These are phyloP conservation scores for Lolium rigidum DNA, from an alignment of 176 grass and related monocot species.

Conservation along the genomic window DNA sequence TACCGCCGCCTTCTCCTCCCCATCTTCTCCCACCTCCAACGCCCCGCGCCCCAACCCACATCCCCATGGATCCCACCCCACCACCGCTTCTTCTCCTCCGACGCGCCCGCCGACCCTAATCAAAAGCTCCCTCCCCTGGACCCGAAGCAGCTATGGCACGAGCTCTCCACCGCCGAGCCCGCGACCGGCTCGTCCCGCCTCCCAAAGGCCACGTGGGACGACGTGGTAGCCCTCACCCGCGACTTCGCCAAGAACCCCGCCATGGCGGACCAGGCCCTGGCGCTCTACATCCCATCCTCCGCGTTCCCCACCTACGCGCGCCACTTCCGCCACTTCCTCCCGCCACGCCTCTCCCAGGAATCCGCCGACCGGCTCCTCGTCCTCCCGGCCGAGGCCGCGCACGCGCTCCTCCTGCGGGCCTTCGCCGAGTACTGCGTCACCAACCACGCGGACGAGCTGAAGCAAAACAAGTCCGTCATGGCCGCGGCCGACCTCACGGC, in stretches of 20 bases:
- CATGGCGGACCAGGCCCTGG: constrained; percentile 81
- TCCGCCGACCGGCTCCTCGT: constrained; percentile 48
- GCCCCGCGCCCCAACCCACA: constrained; percentile 18
- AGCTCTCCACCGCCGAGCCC: constrained; percentile 49
- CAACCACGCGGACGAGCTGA: constrained; percentile 60
- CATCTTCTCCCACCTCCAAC: constrained; percentile 40
- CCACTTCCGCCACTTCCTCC: constrained; percentile 69
- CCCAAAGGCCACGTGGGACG: constrained; percentile 63
- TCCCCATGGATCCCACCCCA: constrained; percentile 36
- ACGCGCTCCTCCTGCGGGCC: constrained; percentile 75
- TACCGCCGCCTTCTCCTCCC: constrained; percentile 36
- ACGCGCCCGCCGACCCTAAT: constrained; percentile 4
- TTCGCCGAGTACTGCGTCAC: constrained; percentile 77
- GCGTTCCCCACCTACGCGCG: constrained; percentile 57
- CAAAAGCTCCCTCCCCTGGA: constrained; percentile 35
- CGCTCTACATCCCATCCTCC: constrained; percentile 75
- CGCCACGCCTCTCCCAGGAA: constrained; percentile 48
- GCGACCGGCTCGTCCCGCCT: constrained; percentile 40
- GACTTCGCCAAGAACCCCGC: constrained; percentile 69
- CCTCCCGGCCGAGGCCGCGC: constrained; percentile 46
- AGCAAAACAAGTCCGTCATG: constrained; percentile 54
- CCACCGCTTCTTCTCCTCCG: constrained; percentile 45
- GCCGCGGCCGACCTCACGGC: constrained; percentile 76
- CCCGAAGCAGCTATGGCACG: constrained; percentile 59
- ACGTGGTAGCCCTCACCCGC: constrained; percentile 51